Base-by-base conservation (phyloP, 495 filamentous ascomycete species). In the Hypomontagnella submonticulosa region DNA sequence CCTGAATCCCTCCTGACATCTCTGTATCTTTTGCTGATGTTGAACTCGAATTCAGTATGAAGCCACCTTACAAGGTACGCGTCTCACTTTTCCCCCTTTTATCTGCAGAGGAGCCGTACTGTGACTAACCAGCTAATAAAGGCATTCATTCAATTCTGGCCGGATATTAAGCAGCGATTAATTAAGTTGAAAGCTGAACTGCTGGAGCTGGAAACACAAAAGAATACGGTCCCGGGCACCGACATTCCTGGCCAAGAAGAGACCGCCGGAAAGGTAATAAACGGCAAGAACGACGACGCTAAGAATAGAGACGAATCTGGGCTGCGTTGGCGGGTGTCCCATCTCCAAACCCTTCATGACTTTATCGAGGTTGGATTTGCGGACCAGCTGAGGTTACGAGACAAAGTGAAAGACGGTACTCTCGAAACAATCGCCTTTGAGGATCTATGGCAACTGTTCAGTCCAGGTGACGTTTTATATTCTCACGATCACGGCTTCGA, bases 381-480 rank as follows among this genome's bases (percentile, higher is more conserved):
- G 3, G 13, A 55, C 19, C n/a, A 48, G 5, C 19, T 71, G 0
- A 42, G 19, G 15, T 13, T 71, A 10, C 46, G 59, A 12, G 13
- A 9, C 4, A 23, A 48, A 23, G 47, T 67, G 8, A 36, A 47
- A 18, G 52, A 59, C 0, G 47, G 53, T 2, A 37, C 62, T 10
- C 18, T 71, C 4, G 46, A 63, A 23, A 27, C n/a, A 6, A 61
- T 71, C 9, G 19, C 32, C 7, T 81, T 77, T 48, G 57, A 67
- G 9, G 76, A 81, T 46, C 40, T 81, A 6, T 81, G 75, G 73
- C 69, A 80, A 46, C 63, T 81, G 2, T 81, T 79, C 56, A 54
- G 54, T 16, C 71, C 74, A 7, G 79, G 79, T 8, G 67, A 71
- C 12, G 15, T 63, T 3, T 66, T 75, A 16, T 65, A 71, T 33